Evolutionary conservation across 192 early-diverging fungal genomes (phyloP).

Genomic region (Cetraspora pellucida): DNA sequence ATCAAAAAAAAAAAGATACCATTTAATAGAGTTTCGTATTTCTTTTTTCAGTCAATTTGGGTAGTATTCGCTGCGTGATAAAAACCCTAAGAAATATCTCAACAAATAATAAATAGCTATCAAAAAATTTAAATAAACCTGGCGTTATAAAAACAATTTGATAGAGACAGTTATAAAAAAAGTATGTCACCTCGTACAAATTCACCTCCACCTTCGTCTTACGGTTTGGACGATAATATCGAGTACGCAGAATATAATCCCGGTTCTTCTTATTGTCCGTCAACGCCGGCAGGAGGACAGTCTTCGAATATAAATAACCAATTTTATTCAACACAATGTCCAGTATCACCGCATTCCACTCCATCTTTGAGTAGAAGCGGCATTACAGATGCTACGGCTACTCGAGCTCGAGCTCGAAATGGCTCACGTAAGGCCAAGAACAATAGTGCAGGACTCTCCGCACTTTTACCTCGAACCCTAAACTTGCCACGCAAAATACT

Average conservation of each 20-base stretch:
- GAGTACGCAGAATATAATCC: not conserved
- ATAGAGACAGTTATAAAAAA: not conserved
- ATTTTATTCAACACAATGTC: not conserved
- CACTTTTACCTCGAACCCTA: constrained; percentile 9
- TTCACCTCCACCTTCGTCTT: constrained; percentile 13
- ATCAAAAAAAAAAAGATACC: too few species aligned
- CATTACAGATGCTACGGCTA: not conserved
- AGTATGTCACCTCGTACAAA: constrained; percentile 28
- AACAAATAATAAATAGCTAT: not conserved
- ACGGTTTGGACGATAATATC: constrained; percentile 3
- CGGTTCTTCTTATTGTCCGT: not conserved
- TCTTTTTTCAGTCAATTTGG: too few species aligned
- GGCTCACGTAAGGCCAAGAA: not conserved
- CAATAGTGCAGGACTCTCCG: not conserved
- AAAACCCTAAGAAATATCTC: too few species aligned
- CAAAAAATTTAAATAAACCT: not conserved
- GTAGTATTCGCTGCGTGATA: too few species aligned
- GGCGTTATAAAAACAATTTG: not conserved
- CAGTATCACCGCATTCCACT: not conserved
- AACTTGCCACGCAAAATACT: constrained; percentile 18
- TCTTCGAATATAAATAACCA: not conserved
- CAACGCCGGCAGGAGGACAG: not conserved
- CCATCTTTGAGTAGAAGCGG: too few species aligned
- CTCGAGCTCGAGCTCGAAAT: not conserved
- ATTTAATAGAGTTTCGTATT: too few species aligned